These are phyloP conservation scores for Pseudofabraea citricarpa DNA, from an alignment of 2,329 filamentous ascomycete genomes.

Conservation along the genomic window DNA sequence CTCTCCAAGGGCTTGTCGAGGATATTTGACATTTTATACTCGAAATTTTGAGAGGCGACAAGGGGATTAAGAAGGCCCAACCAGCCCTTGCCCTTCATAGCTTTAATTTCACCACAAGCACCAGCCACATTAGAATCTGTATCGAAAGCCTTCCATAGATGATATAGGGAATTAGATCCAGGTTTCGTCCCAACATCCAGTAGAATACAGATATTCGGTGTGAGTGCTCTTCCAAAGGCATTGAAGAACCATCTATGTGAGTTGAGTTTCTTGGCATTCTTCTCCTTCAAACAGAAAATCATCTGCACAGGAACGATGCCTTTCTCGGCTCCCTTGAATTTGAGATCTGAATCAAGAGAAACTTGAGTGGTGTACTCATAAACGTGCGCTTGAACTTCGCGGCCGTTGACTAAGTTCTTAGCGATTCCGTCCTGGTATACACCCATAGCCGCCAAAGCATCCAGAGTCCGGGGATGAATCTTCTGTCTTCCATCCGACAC, in stretches of 20 bases:
- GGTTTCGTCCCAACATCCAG: slow-evolving; percentile 95
- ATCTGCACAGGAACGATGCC: slow-evolving; percentile 97
- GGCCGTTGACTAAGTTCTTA: slow-evolving; percentile 96
- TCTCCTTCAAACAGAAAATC: slow-evolving; percentile 97
- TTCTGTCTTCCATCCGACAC: slow-evolving; percentile 92
- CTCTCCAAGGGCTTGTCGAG: slow-evolving; percentile 95
- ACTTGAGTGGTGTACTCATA: slow-evolving; percentile 99
- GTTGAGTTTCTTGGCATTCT: slow-evolving; percentile 96
- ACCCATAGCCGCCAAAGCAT: slow-evolving; percentile 92
- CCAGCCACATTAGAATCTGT: slow-evolving; percentile 96
- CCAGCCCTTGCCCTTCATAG: slow-evolving; percentile 85
- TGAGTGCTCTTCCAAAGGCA: slow-evolving; percentile 86
- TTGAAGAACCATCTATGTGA: slow-evolving; percentile 99
- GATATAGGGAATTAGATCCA: slow-evolving; percentile 85
- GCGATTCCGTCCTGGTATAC: slow-evolving; percentile 98
- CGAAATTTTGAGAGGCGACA: slow-evolving; percentile 96
- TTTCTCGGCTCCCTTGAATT: slow-evolving; percentile 99
- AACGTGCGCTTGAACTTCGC: slow-evolving; percentile 91
- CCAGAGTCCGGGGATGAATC: slow-evolving; percentile 88
- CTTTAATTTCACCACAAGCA: slow-evolving; percentile 95
- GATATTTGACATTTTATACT: slow-evolving; percentile 99
- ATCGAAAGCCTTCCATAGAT: slow-evolving; percentile 98
- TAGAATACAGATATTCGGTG: slow-evolving; percentile 94
- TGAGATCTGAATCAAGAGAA: slow-evolving; percentile 88
- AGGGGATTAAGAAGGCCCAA: slow-evolving; percentile 85